A percentile compares a stretch with the other conserved stretches of the same genome.
Evolutionary conservation across 164 flowering plant genomes (phyloP).

Genomic region (Echeveria elegans): DNA sequence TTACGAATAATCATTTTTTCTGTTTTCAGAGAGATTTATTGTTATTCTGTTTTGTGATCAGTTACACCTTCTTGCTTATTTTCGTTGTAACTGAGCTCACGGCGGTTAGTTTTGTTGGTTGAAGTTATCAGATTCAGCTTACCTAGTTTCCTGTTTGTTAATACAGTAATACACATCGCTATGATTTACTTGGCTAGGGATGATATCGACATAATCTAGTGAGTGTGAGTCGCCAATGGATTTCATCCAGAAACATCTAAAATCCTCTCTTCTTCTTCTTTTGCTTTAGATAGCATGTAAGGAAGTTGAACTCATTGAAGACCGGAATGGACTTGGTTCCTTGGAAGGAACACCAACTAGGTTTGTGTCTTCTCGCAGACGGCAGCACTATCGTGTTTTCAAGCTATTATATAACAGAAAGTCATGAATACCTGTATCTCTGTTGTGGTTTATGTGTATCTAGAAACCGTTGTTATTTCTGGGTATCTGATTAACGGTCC

Average conservation of each 20-base stretch:
- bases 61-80: neutral
- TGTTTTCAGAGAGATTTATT: too few species aligned
- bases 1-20: neutral
- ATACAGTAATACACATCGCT: neutral
- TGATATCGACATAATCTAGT: too few species aligned
- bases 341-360: neutral
- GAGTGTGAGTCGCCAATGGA: neutral
- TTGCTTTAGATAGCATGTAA: neutral
- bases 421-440: neutral
- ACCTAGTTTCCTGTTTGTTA: neutral
- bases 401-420: neutral
- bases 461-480: too few species aligned
- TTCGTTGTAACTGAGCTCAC: neutral
- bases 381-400: neutral
- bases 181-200: too few species aligned
- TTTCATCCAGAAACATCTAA: neutral
- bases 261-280: too few species aligned
- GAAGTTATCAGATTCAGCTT: neutral
- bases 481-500: neutral
- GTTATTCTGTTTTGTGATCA: neutral
- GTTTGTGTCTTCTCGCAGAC: neutral
- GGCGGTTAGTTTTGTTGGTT: neutral
- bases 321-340: neutral
- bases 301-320: neutral
- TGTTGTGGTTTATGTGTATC: neutral